Conservation (phyloP, 345 rosid genomes). For the Sisymbrium altissimum region DNA sequence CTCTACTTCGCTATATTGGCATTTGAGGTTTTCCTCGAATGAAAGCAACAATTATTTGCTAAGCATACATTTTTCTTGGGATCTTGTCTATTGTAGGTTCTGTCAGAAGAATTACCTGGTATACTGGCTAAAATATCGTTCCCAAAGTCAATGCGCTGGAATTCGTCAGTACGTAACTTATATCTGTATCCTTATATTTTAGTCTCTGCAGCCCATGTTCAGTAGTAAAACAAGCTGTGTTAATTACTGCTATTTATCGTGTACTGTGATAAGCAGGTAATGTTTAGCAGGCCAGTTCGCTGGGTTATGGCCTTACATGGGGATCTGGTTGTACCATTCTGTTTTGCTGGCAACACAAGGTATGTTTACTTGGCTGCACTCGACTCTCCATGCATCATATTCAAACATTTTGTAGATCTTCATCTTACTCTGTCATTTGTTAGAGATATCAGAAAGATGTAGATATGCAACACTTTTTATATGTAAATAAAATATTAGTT, state of each 20-base stretch:
- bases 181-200: slow-evolving; percentile 7
- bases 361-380: slow-evolving; percentile 32
- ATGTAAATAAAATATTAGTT: neutral
- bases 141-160: slow-evolving; percentile 97
- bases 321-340: slow-evolving; percentile 72
- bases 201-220: neutral
- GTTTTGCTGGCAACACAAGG: slow-evolving; percentile 84
- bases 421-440: neutral
- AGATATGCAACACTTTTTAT: neutral
- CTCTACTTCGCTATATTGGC: slow-evolving; percentile 12
- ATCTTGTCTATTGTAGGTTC: slow-evolving; percentile 47
- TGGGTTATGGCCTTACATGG: slow-evolving; percentile 97
- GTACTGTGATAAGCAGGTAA: slow-evolving; percentile 49
- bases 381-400: slow-evolving; percentile 5
- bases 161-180: slow-evolving; percentile 56
- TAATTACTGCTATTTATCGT: neutral
- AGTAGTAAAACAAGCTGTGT: neutral
- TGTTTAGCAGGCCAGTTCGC: slow-evolving; percentile 92
- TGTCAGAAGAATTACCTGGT: slow-evolving; percentile 78
- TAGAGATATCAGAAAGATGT: neutral
- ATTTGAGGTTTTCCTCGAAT: slow-evolving; percentile 8
- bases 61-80: neutral
- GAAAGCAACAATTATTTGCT: slow-evolving; percentile 8
- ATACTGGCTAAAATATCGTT: slow-evolving; percentile 72
- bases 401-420: neutral